phyloP scores from a whole-genome alignment of 441 rosid species.

The Erysimum cheiri region DNA sequence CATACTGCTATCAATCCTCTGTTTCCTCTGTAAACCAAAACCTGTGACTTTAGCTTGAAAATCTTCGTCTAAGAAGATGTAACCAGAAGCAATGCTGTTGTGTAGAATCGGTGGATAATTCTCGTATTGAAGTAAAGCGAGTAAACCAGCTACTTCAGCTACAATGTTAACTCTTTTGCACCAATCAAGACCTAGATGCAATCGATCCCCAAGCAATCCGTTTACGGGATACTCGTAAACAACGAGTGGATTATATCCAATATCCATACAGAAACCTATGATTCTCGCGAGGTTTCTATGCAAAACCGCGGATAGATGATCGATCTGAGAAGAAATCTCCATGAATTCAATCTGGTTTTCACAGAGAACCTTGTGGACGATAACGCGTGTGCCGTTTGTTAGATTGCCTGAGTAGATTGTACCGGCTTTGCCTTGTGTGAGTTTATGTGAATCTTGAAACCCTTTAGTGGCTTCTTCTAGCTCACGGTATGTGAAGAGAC shows the following conservation, averaged over 20 bases:
- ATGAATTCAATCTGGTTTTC: conserved; percentile 63
- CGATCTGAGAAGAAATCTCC: conserved; percentile 62
- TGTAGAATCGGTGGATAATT: conserved; percentile 70
- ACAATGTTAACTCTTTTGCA: conserved; percentile 64
- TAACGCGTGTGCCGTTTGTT: conserved; percentile 67
- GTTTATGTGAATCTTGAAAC: conserved; percentile 60
- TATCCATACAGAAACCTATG: conserved; percentile 74
- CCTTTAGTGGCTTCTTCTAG: conserved; percentile 73
- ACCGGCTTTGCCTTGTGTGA: conserved; percentile 55
- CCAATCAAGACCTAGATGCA: conserved; percentile 68
- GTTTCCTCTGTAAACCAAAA: conserved; percentile 55
- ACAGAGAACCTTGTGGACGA: conserved; percentile 69
- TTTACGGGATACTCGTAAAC: conserved; percentile 78
- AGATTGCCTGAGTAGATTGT: conserved; percentile 62
- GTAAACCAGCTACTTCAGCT: conserved; percentile 67
- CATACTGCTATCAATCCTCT: conserved; percentile 49
- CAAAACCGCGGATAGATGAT: conserved; percentile 59
- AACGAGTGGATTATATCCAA: conserved; percentile 54
- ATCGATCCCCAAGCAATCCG: conserved; percentile 63
- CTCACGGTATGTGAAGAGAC: conserved; percentile 67
- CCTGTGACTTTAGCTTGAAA: conserved; percentile 68
- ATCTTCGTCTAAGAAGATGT: conserved; percentile 65
- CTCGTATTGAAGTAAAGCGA: conserved; percentile 69
- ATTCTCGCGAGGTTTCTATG: conserved; percentile 70
- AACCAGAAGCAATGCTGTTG: conserved; percentile 57